Conservation (phyloP, 1,284 basidiomycete genomes). For the Bothia castanella region DNA sequence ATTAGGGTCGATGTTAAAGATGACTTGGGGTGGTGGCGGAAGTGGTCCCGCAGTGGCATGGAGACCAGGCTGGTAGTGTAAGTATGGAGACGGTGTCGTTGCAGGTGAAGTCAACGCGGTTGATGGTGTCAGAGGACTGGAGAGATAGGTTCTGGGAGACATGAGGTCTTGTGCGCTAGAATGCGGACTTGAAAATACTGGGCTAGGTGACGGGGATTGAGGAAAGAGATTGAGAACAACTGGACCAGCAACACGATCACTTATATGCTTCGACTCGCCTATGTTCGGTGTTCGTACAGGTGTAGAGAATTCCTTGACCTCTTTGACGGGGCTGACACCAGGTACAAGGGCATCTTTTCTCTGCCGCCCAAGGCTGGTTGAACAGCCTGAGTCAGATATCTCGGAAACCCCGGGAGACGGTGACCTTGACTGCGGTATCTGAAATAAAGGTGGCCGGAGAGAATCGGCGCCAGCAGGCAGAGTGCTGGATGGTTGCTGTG, state of each 20-base stretch:
- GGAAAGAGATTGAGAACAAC: constrained; percentile 46
- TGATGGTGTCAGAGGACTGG: constrained; percentile 27
- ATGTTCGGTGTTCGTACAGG: constrained; percentile 51
- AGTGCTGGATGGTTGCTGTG: constrained; percentile 23
- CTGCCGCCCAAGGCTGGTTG: constrained; percentile 27
- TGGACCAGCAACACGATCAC: constrained; percentile 55
- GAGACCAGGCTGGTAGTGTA: constrained; percentile 62
- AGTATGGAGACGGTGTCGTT: constrained; percentile 39
- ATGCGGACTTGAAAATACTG: constrained; percentile 23
- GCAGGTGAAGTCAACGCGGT: constrained; percentile 28
- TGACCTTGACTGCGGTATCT: constrained; percentile 49
- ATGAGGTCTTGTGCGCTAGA: constrained; percentile 32
- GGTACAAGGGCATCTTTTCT: constrained; percentile 36
- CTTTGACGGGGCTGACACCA: constrained; percentile 30
- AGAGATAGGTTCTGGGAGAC: constrained; percentile 27
- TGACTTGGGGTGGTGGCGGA: constrained; percentile 59
- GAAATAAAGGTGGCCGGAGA: constrained; percentile 47
- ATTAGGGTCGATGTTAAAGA: constrained; percentile 44
- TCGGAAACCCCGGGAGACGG: constrained; percentile 41
- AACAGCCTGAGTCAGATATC: constrained; percentile 35
- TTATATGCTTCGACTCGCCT: constrained; percentile 54
- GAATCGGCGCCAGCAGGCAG: constrained; percentile 15
- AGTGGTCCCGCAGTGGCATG: constrained; percentile 70
- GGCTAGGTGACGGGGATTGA: constrained; percentile 26
- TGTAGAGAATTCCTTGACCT: constrained; percentile 25